Evolutionary conservation across 1,284 basidiomycete species (phyloP).

Genomic region (Rhodotorula sp.): DNA sequence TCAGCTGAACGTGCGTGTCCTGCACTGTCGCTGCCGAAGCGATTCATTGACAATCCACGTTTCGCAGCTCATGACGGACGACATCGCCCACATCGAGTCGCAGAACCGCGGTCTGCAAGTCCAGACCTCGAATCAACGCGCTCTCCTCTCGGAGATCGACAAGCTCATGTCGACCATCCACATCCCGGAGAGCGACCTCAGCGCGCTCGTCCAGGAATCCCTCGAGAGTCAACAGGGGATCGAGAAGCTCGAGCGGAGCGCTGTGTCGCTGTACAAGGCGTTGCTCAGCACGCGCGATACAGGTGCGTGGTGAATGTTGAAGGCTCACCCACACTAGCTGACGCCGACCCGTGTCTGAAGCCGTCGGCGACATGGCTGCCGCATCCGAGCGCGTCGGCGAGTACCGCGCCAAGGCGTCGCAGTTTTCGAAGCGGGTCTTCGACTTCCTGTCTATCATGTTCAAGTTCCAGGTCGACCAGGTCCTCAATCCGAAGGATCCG

Average conservation of each 20-base stretch:
- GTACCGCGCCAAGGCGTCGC: constrained; percentile 77
- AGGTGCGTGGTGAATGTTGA: constrained; percentile 52
- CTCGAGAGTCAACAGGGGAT: constrained; percentile 75
- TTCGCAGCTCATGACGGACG: constrained; percentile 79
- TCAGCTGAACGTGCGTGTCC: constrained; percentile 73
- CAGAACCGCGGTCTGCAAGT: constrained; percentile 97
- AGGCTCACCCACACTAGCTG: not conserved
- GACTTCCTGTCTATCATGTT: constrained; percentile 90
- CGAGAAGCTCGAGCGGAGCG: constrained; percentile 73
- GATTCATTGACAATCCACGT: too few relatives aligned
- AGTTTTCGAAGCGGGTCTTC: constrained; percentile 86
- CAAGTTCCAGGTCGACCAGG: constrained; percentile 71
- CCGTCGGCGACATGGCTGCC: constrained; percentile 77
- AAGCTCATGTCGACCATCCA: constrained; percentile 89
- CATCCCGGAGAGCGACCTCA: constrained; percentile 72
- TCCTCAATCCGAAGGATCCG: constrained; percentile 53
- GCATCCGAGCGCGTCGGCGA: constrained; percentile 82
- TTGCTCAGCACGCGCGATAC: constrained; percentile 84
- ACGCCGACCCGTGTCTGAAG: constrained; percentile 23
- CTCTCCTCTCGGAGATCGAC: constrained; percentile 74
- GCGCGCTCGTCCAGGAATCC: constrained; percentile 78
- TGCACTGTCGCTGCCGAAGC: too few relatives aligned
- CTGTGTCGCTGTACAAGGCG: constrained; percentile 90
- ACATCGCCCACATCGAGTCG: constrained; percentile 92
- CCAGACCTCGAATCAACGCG: constrained; percentile 91